Base-by-base conservation (phyloP, 768 basidiomycete genomes). In the Suillus alpinus region DNA sequence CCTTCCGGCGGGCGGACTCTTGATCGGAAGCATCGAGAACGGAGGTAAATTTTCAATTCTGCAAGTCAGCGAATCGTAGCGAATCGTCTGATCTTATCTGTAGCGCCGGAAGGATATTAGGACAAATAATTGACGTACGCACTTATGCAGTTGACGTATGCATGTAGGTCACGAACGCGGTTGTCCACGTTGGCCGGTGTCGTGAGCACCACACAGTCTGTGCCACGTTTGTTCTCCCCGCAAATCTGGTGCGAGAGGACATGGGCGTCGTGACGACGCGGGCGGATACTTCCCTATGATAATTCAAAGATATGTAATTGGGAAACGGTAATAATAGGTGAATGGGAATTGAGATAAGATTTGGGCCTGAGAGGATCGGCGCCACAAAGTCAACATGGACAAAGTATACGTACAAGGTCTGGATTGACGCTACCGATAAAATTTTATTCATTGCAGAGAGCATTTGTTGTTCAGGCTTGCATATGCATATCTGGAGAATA, bases 381-480 rank as follows among this genome's bases (percentile, higher is more conserved):
- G 72, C 71, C 72, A 70, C 68, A 60, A 62, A 61, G 58, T n/a
- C 66, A 67, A 72, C 0, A 69, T 0, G 0, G 23, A n/a, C 50
- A 72, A 74, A 72, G 46, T 40, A 20, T 51, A 56, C 14, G 36
- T 55, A 46, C 73, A 72, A n/a, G n/a, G n/a, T n/a, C n/a, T n/a
- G n/a, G n/a, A n/a, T n/a, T n/a, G n/a, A n/a, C n/a, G n/a, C n/a
- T n/a, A n/a, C n/a, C n/a, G n/a, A 43, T 49, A 70, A 71, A 70
- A 55, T 72, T 72, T 73, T 67, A 64, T 63, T 47, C 6, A 32
- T 10, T 50, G 2, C 26, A 56, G 7, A 55, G 31, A 23, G n/a
- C 12, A 49, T 39, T 20, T 34, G 20, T 13, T 3, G 1, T 20
- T n/a, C n/a, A n/a, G n/a, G n/a, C n/a, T n/a, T n/a, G n/a, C n/a